Base-by-base conservation (phyloP, 1,284 basidiomycete species). In the Apiotrichum porosum region DNA sequence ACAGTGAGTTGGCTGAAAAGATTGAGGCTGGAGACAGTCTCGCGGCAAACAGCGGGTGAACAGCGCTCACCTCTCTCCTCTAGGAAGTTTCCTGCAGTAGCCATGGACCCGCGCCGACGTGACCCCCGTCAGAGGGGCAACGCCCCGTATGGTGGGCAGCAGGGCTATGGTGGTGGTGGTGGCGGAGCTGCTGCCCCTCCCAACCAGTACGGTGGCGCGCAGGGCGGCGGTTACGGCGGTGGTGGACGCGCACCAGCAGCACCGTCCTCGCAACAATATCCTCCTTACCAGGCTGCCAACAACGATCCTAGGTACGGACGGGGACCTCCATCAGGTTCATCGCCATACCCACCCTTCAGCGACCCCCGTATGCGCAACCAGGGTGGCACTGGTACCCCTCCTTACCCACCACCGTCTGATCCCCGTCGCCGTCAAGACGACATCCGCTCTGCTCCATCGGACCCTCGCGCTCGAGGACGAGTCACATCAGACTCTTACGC, bases 51-150 rank as follows among this genome's bases (percentile, higher is more conserved):
- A n/a, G n/a, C n/a, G n/a, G n/a, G n/a, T n/a, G n/a, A n/a, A n/a
- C n/a, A n/a, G n/a, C n/a, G n/a, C n/a, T n/a, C n/a, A n/a, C n/a
- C n/a, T n/a, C n/a, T n/a, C n/a, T n/a, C n/a, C n/a, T n/a, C n/a
- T n/a, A n/a, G n/a, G n/a, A n/a, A n/a, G n/a, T n/a, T n/a, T n/a
- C n/a, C n/a, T n/a, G n/a, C n/a, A n/a, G n/a, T n/a, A 38, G n/a
- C 13, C 9, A 49, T 49, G 47, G 47, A 49, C 18, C 46, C 51
- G 12, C 39, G 47, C 9, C 36, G 47, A 46, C 43, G 51, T 36
- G 51, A 55, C 37, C 54, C 54, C 17, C 39, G 54, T 26, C 54
- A 38, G 28, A 38, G 49, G 14, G 42, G 37, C 36, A 38, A 49
- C 40, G 28, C 21, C n/a, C 22, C 22, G n/a, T 47, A 33, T 15